These are phyloP conservation scores for Centrapalus pauciflorus DNA, from an alignment of 129 eudicot species.

Conservation along the genomic window DNA sequence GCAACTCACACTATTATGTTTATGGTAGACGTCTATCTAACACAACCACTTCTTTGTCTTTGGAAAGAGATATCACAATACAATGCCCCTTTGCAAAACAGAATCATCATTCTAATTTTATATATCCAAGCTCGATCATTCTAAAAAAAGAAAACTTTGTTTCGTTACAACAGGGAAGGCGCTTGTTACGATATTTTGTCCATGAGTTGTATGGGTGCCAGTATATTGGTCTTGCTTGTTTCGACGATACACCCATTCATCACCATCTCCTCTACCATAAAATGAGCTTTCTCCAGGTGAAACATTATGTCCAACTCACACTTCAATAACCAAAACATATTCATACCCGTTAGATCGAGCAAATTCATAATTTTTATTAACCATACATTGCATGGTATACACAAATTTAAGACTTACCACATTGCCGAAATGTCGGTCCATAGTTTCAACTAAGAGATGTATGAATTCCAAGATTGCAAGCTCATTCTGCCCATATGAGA, in stretches of 20 bases:
- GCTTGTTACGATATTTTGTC: conserved; percentile 63
- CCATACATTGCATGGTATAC: not conserved
- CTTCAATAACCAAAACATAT: conserved; percentile 22
- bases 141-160: not conserved
- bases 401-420: conserved; percentile 27
- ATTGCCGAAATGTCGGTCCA: conserved; percentile 75
- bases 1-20: too few species aligned
- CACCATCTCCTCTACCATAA: conserved; percentile 97
- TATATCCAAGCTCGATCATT: too few species aligned
- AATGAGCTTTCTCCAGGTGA: conserved; percentile 92
- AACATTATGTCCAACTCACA: conserved; percentile 96
- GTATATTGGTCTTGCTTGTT: conserved; percentile 80
- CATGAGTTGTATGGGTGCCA: conserved; percentile 87
- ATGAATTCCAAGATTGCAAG: conserved; percentile 85
- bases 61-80: too few species aligned
- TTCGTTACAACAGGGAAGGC: too few species aligned
- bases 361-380: not conserved
- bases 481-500: conserved; percentile 44
- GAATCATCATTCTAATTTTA: too few species aligned
- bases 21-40: too few species aligned
- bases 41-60: too few species aligned
- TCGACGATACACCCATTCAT: conserved; percentile 90
- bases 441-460: conserved; percentile 60
- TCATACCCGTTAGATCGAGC: not conserved
- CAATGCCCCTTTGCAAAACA: too few species aligned